Percentiles rank a stretch among this genome's conserved stretches.
Conservation (phyloP, 257 asterid species). For the Galeopsis tetrahit region DNA sequence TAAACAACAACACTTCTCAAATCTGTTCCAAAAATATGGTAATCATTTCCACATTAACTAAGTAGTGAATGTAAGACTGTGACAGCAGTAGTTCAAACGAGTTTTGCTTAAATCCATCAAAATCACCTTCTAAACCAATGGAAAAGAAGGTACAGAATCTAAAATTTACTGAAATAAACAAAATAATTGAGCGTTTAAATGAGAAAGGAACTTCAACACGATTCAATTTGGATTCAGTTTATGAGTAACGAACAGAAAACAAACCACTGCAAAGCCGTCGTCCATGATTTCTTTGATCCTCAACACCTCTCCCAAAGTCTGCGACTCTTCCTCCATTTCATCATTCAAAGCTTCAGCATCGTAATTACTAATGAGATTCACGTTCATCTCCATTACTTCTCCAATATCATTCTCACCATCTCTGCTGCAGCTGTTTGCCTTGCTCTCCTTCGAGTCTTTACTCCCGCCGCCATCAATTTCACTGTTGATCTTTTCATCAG, state of each 20-base stretch:
- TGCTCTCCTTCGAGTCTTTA: conserved; percentile 70
- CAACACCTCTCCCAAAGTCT: conserved; percentile 62
- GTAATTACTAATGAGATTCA: conserved; percentile 49
- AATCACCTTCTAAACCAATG: conserved; percentile 6
- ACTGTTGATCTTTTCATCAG: conserved; percentile 48
- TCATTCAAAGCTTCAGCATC: conserved; percentile 90
- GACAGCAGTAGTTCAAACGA: neutral
- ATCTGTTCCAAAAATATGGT: conserved; percentile 5
- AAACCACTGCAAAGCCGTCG: conserved; percentile 66
- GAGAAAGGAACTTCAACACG: neutral
- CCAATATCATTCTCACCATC: conserved; percentile 40
- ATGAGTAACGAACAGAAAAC: conserved; percentile 28
- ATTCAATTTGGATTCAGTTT: conserved; percentile 11
- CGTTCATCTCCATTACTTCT: conserved; percentile 49
- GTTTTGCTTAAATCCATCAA: neutral
- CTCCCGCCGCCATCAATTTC: conserved; percentile 55
- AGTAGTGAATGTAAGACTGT: neutral
- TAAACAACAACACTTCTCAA: neutral
- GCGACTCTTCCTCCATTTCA: conserved; percentile 80
- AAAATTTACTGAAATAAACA: conserved; percentile 20
- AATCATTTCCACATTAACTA: neutral
- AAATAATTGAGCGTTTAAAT: neutral
- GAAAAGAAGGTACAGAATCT: conserved; percentile 2
- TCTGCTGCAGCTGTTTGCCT: conserved; percentile 49
- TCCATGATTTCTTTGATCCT: conserved; percentile 79